phyloP scores from a whole-genome alignment of 306 rosid genomes.

The Purshia tridentata region DNA sequence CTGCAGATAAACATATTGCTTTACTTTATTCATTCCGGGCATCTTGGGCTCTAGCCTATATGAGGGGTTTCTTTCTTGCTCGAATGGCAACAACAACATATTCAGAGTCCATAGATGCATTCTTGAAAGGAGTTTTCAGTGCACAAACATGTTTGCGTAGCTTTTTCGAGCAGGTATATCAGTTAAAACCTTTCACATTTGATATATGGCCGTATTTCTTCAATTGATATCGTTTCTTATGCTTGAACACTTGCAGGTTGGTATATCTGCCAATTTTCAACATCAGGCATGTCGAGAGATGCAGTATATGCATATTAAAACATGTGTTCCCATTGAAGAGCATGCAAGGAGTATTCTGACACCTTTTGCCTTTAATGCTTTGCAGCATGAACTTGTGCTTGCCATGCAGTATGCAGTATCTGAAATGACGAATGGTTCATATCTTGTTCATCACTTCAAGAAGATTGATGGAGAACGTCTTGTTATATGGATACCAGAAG shows the following conservation, averaged over 20 bases:
- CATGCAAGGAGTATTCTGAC: conserved; percentile 77
- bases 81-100: conserved; percentile 58
- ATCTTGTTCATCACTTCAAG: conserved; percentile 69
- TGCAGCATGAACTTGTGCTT: conserved; percentile 67
- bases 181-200: neutral
- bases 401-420: conserved; percentile 85
- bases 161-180: conserved; percentile 82
- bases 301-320: conserved; percentile 62
- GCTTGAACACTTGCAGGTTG: conserved; percentile 51
- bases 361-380: conserved; percentile 76
- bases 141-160: conserved; percentile 74
- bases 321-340: conserved; percentile 85
- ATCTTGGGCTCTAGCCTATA: conserved; percentile 73
- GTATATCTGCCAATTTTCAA: conserved; percentile 62
- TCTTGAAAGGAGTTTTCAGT: conserved; percentile 64
- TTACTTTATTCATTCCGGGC: conserved; percentile 59
- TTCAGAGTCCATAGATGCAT: conserved; percentile 58
- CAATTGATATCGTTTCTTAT: conserved; percentile 25
- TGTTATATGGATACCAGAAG: conserved; percentile 72
- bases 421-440: conserved; percentile 78
- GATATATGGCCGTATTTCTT: conserved; percentile 19
- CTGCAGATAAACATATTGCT: conserved; percentile 64
- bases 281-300: conserved; percentile 52
- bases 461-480: conserved; percentile 67
- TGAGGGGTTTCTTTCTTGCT: conserved; percentile 78